Evolutionary conservation across 768 basidiomycete species (phyloP).

Genomic region (Tricholoma saponaceum): DNA sequence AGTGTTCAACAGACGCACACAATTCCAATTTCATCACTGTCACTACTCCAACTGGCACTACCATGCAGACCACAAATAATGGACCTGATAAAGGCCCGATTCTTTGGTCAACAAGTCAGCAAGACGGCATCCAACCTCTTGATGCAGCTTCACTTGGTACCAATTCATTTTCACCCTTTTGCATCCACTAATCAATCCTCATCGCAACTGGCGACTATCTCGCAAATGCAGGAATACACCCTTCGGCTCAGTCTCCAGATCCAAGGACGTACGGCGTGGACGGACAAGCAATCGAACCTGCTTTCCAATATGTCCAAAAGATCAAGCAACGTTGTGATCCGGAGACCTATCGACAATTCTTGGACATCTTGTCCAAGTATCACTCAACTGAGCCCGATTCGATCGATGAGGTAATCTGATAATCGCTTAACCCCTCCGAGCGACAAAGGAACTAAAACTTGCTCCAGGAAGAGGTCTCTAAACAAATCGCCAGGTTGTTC

Average conservation of each 20-base stretch:
- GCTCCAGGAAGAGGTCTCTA: constrained; percentile 60
- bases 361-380: constrained; percentile 69
- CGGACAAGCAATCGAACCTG: constrained; percentile 59
- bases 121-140: background rate
- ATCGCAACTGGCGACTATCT: background rate
- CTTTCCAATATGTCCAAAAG: constrained; percentile 94
- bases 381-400: constrained; percentile 57
- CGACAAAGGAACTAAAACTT: constrained; percentile 10
- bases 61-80: constrained; percentile 52
- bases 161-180: background rate
- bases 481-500: constrained; percentile 65
- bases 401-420: constrained; percentile 54
- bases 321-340: constrained; percentile 93
- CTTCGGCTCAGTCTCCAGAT: constrained; percentile 28
- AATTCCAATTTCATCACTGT: constrained; percentile 69
- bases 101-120: constrained; percentile 31
- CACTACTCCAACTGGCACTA: constrained; percentile 69
- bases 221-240: background rate
- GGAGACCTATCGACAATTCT: constrained; percentile 77
- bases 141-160: background rate
- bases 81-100: constrained; percentile 33
- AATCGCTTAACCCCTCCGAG: constrained; percentile 1
- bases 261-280: constrained; percentile 30
- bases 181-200: background rate
- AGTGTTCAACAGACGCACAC: constrained; percentile 64